A percentile compares a stretch with the other conserved stretches of the same genome.
Conservation (phyloP, 768 basidiomycete species). For the Phlebiopsis gigantea region DNA sequence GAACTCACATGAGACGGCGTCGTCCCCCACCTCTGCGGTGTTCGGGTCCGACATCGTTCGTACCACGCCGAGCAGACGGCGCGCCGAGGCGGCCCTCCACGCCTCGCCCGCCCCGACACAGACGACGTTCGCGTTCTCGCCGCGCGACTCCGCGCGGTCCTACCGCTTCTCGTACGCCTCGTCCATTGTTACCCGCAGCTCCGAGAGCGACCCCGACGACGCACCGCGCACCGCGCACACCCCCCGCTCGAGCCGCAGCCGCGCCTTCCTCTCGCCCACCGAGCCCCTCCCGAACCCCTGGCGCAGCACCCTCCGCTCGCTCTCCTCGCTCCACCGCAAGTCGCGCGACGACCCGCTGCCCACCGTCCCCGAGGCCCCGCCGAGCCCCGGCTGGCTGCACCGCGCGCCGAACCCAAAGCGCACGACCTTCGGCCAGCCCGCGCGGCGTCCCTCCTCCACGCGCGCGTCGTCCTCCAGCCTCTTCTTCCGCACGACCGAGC, state of each 20-base stretch:
- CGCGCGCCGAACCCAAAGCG: not conserved
- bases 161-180: conserved; percentile 6
- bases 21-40: conserved; percentile 4
- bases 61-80: not conserved
- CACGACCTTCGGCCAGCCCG: conserved; percentile 5
- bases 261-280: conserved; percentile 6
- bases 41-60: conserved; percentile 11
- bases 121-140: conserved; percentile 5
- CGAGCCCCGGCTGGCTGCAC: not conserved
- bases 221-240: not conserved
- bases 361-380: conserved; percentile 9
- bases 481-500: not conserved
- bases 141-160: not conserved
- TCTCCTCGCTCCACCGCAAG: not conserved
- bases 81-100: not conserved
- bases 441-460: not conserved
- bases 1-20: not conserved
- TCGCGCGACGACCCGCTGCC: not conserved
- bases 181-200: not conserved
- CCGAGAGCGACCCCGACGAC: not conserved
- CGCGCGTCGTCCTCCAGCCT: not conserved
- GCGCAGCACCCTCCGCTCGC: not conserved
- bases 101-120: conserved; percentile 9
- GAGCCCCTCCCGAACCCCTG: not conserved
- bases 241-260: not conserved